phyloP scores from a whole-genome alignment of 176 grass and related monocot species.

The Thalia dealbata region DNA sequence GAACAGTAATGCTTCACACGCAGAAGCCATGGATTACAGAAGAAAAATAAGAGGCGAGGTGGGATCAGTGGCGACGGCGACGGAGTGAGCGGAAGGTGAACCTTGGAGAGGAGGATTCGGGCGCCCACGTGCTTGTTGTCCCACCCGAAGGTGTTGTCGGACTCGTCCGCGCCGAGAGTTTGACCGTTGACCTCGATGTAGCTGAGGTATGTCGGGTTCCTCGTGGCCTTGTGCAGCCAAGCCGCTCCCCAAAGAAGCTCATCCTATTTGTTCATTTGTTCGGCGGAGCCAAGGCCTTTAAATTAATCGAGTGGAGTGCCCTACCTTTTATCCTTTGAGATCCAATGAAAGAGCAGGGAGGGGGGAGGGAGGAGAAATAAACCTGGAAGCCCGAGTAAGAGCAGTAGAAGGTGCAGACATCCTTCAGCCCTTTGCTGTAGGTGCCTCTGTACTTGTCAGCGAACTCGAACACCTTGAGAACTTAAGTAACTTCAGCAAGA shows the following conservation, averaged over 20 bases:
- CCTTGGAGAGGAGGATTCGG: constrained; percentile 66
- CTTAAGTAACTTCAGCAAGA: no score
- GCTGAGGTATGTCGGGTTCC: constrained; percentile 47
- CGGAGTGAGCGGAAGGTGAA: not conserved
- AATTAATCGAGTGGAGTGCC: not conserved
- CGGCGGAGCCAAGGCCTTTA: constrained; percentile 9
- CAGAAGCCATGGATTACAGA: not conserved
- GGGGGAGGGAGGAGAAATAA: not conserved
- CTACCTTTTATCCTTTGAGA: no score
- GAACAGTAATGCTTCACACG: not conserved
- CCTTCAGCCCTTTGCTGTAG: constrained; percentile 54
- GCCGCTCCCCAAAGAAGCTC: constrained; percentile 83
- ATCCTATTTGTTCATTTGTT: constrained; percentile 48
- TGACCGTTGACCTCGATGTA: constrained; percentile 88
- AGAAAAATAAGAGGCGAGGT: not conserved
- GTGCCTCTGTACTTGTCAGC: constrained; percentile 81
- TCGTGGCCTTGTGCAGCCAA: constrained; percentile 88
- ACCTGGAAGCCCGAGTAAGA: constrained; percentile 95
- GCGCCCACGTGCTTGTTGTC: constrained; percentile 99
- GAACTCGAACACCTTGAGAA: constrained; percentile 70
- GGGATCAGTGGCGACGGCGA: no score
- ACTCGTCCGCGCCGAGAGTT: constrained; percentile 73
- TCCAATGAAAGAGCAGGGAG: constrained; percentile 22
- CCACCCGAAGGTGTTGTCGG: constrained; percentile 89
- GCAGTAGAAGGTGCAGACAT: constrained; percentile 87